Evolutionary conservation across 2,329 filamentous ascomycete genomes (phyloP).

Genomic region (Microthyrium microscopicum): DNA sequence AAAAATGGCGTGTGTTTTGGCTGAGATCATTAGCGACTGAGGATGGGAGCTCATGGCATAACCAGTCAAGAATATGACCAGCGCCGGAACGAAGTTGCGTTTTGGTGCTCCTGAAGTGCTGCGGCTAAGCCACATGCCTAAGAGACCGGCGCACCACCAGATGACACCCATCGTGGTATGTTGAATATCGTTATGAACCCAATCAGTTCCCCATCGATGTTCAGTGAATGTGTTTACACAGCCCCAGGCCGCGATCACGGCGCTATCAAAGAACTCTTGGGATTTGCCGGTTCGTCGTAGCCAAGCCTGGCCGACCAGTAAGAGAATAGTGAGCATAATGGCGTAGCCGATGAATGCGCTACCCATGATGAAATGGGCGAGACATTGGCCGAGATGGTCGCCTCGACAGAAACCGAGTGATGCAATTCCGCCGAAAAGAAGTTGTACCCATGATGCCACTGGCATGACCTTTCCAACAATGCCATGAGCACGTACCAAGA

Average conservation of each 20-base stretch:
- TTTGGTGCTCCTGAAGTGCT: conserved; percentile 71
- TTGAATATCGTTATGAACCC: conserved; percentile 89
- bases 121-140: conserved; percentile 81
- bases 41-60: conserved; percentile 93
- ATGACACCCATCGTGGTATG: conserved; percentile 99
- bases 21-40: conserved; percentile 67
- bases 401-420: conserved; percentile 81
- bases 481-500: conserved; percentile 58
- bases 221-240: conserved; percentile 98
- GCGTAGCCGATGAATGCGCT: conserved; percentile 91
- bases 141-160: conserved; percentile 89
- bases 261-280: conserved; percentile 92
- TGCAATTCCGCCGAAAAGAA: conserved; percentile 91
- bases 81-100: conserved; percentile 81
- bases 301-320: conserved; percentile 81
- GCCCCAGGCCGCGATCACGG: conserved; percentile 85
- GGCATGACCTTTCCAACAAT: conserved; percentile 79
- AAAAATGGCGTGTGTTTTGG: conserved; percentile 75
- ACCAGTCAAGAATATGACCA: conserved; percentile 82
- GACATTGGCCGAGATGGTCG: conserved; percentile 81
- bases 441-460: conserved; percentile 75
- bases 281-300: conserved; percentile 65
- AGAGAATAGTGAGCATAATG: conserved; percentile 67
- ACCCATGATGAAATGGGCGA: conserved; percentile 98
- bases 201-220: conserved; percentile 77